Evolutionary conservation across 2,329 filamentous ascomycete species (phyloP).

Genomic region (Clarireedia paspali): DNA sequence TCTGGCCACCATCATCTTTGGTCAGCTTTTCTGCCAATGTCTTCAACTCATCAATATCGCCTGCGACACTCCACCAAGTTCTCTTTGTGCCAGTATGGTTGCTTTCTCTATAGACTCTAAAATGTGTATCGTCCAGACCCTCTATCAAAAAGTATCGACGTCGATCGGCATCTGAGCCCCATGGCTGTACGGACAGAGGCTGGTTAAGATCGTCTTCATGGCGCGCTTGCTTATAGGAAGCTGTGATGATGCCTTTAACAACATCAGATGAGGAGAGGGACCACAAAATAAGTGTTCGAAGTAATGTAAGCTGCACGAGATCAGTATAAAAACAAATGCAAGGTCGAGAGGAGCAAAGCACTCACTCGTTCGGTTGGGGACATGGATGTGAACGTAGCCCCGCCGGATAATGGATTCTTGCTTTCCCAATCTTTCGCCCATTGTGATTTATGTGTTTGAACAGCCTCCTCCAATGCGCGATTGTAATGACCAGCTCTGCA

Average conservation of each 20-base stretch:
- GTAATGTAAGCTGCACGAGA: conserved; percentile 3
- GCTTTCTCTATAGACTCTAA: conserved; percentile 89
- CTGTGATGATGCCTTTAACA: conserved; percentile 72
- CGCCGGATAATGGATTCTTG: conserved; percentile 74
- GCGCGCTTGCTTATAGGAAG: conserved; percentile 80
- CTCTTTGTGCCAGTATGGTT: conserved; percentile 68
- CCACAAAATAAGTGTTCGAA: conserved; percentile 73
- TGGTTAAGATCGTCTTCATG: conserved; percentile 76
- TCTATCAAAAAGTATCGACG: conserved; percentile 91
- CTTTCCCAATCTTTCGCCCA: conserved; percentile 82
- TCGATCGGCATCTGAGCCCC: conserved; percentile 85
- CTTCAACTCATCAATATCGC: conserved; percentile 79
- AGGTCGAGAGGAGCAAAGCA: not conserved
- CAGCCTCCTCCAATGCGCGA: conserved; percentile 87
- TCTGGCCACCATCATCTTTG: conserved; percentile 68
- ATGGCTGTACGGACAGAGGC: conserved; percentile 80
- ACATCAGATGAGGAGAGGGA: conserved; percentile 79
- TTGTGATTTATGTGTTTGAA: conserved; percentile 76
- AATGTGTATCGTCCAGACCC: conserved; percentile 87
- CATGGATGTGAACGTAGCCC: conserved; percentile 77
- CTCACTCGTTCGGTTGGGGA: conserved; percentile 71
- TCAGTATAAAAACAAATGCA: not conserved
- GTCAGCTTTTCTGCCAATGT: conserved; percentile 68
- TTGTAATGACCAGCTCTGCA: conserved; percentile 82
- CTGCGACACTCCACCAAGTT: conserved; percentile 91